phyloP scores from a whole-genome alignment of 768 basidiomycete species.

The Trametes cubensis region DNA sequence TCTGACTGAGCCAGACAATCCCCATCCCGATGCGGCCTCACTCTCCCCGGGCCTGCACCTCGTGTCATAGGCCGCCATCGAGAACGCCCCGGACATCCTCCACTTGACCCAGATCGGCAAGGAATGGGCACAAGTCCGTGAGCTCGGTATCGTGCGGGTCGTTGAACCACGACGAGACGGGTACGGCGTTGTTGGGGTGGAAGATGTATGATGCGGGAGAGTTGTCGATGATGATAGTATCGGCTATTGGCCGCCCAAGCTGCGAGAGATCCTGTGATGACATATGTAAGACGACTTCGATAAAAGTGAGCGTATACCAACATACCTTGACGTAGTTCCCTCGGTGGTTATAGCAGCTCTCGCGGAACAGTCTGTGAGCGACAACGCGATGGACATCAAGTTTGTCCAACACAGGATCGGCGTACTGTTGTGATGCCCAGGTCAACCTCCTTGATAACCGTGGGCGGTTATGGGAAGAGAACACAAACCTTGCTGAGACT shows the following conservation, averaged over 20 bases:
- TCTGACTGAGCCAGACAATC: conserved; percentile 9
- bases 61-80: conserved; percentile 33
- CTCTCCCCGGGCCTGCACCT: conserved; percentile 8
- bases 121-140: conserved; percentile 93
- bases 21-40: conserved; percentile 8
- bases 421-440: conserved; percentile 64
- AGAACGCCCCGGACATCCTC: conserved; percentile 77
- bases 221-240: conserved; percentile 98
- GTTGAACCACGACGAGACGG: conserved; percentile 99
- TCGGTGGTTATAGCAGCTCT: conserved; percentile 98
- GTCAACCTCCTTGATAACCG: background rate
- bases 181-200: conserved; percentile 98
- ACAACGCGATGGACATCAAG: conserved; percentile 92
- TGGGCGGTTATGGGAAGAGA: conserved; percentile 13
- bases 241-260: conserved; percentile 89
- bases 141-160: conserved; percentile 98
- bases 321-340: conserved; percentile 98
- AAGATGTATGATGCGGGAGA: conserved; percentile 99
- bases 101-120: conserved; percentile 81
- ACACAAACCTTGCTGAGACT: conserved; percentile 86
- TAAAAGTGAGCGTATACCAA: background rate
- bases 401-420: conserved; percentile 97
- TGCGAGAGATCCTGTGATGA: conserved; percentile 90
- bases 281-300: background rate
- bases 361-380: conserved; percentile 91